These are phyloP conservation scores for Mycena venus DNA, from an alignment of 768 basidiomycete species.

Conservation along the genomic window DNA sequence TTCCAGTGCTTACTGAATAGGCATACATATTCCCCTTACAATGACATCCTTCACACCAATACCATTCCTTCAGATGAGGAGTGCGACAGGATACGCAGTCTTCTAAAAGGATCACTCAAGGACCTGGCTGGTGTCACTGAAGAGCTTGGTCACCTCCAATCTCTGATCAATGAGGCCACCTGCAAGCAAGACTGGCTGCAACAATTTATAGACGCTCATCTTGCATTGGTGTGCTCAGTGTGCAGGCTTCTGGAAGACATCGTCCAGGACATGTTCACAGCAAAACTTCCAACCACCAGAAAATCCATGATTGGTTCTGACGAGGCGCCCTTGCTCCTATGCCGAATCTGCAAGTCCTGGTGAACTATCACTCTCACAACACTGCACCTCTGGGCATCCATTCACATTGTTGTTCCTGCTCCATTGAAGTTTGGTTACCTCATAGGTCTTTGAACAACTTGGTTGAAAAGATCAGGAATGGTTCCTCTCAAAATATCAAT, in stretches of 20 bases:
- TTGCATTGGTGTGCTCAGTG: background rate
- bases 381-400: background rate
- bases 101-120: background rate
- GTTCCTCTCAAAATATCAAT: background rate
- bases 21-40: background rate
- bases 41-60: background rate
- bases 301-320: background rate
- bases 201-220: background rate
- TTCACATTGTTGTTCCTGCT: background rate
- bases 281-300: background rate
- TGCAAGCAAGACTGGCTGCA: background rate
- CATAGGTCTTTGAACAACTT: background rate
- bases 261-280: background rate
- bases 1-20: background rate
- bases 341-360: constrained; percentile 7
- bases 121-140: background rate
- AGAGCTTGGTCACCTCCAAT: background rate
- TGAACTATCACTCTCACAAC: background rate
- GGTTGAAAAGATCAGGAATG: background rate
- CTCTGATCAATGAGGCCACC: background rate
- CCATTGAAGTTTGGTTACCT: background rate
- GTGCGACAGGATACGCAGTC: background rate
- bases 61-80: background rate
- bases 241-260: constrained; percentile 5
- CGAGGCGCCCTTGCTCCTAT: background rate